Percentiles rank a stretch among this genome's conserved stretches.
Evolutionary conservation across 140 eudicot genomes (phyloP).

Genomic region (Stevia rebaudiana): DNA sequence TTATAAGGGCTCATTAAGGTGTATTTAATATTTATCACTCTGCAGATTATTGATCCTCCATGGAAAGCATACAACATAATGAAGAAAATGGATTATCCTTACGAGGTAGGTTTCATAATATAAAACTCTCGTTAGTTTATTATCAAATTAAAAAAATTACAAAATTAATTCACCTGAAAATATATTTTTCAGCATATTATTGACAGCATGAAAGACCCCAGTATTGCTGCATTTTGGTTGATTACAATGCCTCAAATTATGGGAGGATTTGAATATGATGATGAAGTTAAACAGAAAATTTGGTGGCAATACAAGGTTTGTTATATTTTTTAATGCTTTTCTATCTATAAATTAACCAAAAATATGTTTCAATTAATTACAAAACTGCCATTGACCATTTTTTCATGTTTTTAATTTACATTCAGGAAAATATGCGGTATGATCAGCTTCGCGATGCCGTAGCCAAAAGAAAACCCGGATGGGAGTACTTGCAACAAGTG

Average conservation of each 20-base stretch:
- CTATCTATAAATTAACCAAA: not conserved
- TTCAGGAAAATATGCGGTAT: constrained; percentile 82
- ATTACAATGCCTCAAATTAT: constrained; percentile 84
- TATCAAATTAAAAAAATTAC: not conserved
- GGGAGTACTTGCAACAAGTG: constrained; percentile 96
- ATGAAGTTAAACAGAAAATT: constrained; percentile 86
- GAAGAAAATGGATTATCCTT: constrained; percentile 89
- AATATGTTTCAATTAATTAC: not conserved
- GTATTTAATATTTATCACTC: not conserved
- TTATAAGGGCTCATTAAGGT: not conserved
- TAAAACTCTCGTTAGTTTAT: no score
- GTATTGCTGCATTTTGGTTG: constrained; percentile 97
- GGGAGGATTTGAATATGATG: constrained; percentile 86
- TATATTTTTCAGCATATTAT: constrained; percentile 63
- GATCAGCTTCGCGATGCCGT: constrained; percentile 86
- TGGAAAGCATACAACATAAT: constrained; percentile 81
- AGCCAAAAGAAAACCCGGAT: constrained; percentile 80
- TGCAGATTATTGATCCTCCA: constrained; percentile 93
- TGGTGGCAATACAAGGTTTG: constrained; percentile 98
- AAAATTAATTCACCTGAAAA: not conserved
- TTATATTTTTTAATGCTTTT: not conserved
- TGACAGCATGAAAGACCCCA: constrained; percentile 94
- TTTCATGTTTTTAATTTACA: not conserved
- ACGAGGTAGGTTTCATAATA: constrained; percentile 46
- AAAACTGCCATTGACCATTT: constrained; percentile 4